Evolutionary conservation across 2,329 filamentous ascomycete genomes (phyloP).

Genomic region (Cladophialophora psammophila): DNA sequence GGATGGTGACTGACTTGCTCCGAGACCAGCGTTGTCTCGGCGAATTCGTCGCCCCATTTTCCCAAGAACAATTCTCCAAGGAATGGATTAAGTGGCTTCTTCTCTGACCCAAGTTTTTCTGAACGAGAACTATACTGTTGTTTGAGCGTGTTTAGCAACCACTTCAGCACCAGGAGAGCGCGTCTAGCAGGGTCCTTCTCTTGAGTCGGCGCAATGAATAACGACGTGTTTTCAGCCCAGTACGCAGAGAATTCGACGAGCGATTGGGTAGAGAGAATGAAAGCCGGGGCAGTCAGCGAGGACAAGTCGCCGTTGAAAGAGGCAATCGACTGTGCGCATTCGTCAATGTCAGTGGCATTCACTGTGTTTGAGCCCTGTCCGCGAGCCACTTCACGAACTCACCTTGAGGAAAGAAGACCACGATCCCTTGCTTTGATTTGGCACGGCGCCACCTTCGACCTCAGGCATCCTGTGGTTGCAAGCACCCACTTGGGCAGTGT

Average conservation of each 20-base stretch:
- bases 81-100: slow-evolving; percentile 98
- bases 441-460: slow-evolving; percentile 51
- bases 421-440: slow-evolving; percentile 50
- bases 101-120: slow-evolving; percentile 86
- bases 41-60: slow-evolving; percentile 79
- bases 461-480: slow-evolving; percentile 43
- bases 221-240: slow-evolving; percentile 73
- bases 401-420: slow-evolving; percentile 59
- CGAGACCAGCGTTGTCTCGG: slow-evolving; percentile 84
- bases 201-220: slow-evolving; percentile 77
- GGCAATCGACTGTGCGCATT: slow-evolving; percentile 66
- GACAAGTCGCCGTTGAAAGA: slow-evolving; percentile 85
- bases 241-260: slow-evolving; percentile 71
- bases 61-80: slow-evolving; percentile 93
- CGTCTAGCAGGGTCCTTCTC: slow-evolving; percentile 78
- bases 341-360: slow-evolving; percentile 21
- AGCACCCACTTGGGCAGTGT: background rate
- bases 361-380: background rate
- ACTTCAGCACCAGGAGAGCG: slow-evolving; percentile 81
- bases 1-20: slow-evolving; percentile 97
- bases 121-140: slow-evolving; percentile 78
- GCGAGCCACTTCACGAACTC: slow-evolving; percentile 27
- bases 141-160: slow-evolving; percentile 87
- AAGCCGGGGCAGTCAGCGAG: slow-evolving; percentile 80
- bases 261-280: slow-evolving; percentile 80